Percentiles rank a stretch among this genome's conserved stretches.
Conservation (phyloP, 495 filamentous ascomycete species). For the Jackrogersella multiformis region DNA sequence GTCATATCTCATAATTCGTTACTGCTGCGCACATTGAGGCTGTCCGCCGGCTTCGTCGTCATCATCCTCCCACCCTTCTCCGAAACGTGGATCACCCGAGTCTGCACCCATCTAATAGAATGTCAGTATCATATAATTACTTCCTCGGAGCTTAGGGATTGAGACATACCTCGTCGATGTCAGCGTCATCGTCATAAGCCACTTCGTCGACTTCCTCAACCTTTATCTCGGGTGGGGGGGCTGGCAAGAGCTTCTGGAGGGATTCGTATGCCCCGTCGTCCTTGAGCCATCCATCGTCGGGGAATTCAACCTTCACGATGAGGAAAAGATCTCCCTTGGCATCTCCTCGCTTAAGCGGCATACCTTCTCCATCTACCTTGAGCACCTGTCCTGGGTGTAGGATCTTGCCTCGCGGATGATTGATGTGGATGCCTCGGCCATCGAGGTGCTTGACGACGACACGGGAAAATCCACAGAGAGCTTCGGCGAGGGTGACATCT, state of each 20-base stretch:
- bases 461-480: conserved; percentile 86
- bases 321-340: conserved; percentile 87
- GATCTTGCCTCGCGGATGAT: conserved; percentile 77
- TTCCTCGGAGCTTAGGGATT: conserved; percentile 15
- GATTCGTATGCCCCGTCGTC: conserved; percentile 70
- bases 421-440: conserved; percentile 85
- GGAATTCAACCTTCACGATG: conserved; percentile 86
- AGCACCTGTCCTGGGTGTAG: conserved; percentile 83
- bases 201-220: conserved; percentile 86
- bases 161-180: conserved; percentile 76
- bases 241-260: conserved; percentile 78
- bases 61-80: conserved; percentile 83
- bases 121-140: conserved; percentile 41
- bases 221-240: conserved; percentile 64
- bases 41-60: conserved; percentile 65
- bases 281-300: conserved; percentile 82
- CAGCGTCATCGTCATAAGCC: conserved; percentile 78
- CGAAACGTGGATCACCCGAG: conserved; percentile 72
- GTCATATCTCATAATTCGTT: conserved; percentile 50
- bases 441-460: conserved; percentile 94
- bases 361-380: conserved; percentile 87
- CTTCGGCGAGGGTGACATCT: conserved; percentile 81
- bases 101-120: conserved; percentile 63
- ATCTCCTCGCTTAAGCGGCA: conserved; percentile 90
- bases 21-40: conserved; percentile 89